A percentile compares a stretch with the other conserved stretches of the same genome.
phyloP scores from a whole-genome alignment of 2,329 filamentous ascomycete genomes.

The Fusarium veterinarium region DNA sequence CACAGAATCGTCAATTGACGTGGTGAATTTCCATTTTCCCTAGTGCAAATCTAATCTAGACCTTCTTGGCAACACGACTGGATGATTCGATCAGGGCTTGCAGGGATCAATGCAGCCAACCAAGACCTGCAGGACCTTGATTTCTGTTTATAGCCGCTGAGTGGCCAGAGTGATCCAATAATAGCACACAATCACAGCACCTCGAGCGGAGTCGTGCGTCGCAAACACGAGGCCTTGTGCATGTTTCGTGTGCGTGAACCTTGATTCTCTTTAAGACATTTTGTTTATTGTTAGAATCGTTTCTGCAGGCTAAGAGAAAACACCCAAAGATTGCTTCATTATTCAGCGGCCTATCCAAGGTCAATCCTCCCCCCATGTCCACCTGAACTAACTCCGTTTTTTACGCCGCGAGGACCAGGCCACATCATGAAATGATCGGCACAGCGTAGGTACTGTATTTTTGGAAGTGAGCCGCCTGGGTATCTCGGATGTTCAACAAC shows the following conservation, averaged over 20 bases:
- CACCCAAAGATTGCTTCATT: neutral
- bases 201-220: conserved; percentile 6
- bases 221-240: conserved; percentile 25
- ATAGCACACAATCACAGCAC: conserved; percentile 30
- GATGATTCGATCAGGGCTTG: conserved; percentile 4
- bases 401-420: neutral
- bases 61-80: neutral
- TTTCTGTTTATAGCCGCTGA: conserved; percentile 31
- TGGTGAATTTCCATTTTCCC: conserved; percentile 3
- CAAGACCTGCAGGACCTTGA: neutral
- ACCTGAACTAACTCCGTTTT: neutral
- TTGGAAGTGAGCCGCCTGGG: conserved; percentile 10
- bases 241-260: conserved; percentile 19
- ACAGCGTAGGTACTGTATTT: conserved; percentile 13
- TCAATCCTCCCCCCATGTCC: neutral
- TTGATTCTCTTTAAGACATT: conserved; percentile 7
- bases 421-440: conserved; percentile 30
- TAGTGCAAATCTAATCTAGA: neutral
- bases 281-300: conserved; percentile 20
- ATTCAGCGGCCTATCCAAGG: neutral
- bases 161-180: conserved; percentile 22
- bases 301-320: neutral
- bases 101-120: conserved; percentile 25
- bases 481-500: neutral
- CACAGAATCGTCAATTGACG: conserved; percentile 14